A percentile compares a stretch with the other conserved stretches of the same genome.
Evolutionary conservation across 176 grass and related monocot species (phyloP).

Genomic region (Musa itinerans): DNA sequence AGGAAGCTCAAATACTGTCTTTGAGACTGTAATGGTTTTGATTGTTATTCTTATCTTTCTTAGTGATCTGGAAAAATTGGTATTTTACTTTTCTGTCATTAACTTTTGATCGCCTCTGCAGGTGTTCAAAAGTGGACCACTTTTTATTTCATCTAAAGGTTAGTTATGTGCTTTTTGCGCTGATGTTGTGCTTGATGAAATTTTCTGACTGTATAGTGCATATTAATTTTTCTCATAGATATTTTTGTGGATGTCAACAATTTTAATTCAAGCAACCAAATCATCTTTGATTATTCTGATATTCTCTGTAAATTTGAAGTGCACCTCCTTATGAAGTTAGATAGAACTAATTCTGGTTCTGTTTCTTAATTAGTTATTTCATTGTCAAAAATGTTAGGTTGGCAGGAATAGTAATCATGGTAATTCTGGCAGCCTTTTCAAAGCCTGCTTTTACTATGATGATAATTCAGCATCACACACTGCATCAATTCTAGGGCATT

Average conservation of each 20-base stretch:
- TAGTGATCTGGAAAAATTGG: neutral
- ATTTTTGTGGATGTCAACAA: too few species aligned
- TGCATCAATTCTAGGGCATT: too few species aligned
- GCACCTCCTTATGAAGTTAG: neutral
- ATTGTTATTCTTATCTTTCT: neutral
- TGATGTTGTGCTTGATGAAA: neutral
- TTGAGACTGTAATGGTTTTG: neutral
- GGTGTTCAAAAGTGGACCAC: slow-evolving; percentile 97
- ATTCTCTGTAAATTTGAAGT: neutral
- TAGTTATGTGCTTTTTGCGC: neutral
- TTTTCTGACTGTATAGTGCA: neutral
- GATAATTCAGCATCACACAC: too few species aligned
- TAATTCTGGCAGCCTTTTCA: too few species aligned
- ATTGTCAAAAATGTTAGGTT: too few species aligned
- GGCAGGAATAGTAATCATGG: too few species aligned
- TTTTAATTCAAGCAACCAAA: neutral
- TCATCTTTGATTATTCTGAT: neutral
- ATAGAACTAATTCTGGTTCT: neutral
- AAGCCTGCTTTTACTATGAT: too few species aligned
- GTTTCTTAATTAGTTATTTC: too few species aligned
- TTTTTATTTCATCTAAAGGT: slow-evolving; percentile 99
- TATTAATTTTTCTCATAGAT: neutral
- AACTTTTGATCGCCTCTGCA: slow-evolving; percentile 22
- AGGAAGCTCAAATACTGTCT: neutral
- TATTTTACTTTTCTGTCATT: too few species aligned